Evolutionary conservation across 306 rosid genomes (phyloP).

Genomic region (Luffa acutangula): DNA sequence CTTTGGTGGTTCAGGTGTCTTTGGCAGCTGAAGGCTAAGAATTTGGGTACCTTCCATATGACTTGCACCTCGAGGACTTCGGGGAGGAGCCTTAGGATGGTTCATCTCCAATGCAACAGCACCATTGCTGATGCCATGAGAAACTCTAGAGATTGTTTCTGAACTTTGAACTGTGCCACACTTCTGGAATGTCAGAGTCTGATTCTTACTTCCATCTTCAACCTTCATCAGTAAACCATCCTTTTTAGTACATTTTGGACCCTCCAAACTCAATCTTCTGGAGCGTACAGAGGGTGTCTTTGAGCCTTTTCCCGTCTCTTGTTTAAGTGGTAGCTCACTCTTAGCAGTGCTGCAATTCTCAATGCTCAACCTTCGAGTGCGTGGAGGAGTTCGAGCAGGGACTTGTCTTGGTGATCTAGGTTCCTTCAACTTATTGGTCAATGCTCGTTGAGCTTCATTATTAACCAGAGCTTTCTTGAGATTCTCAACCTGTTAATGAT

Average conservation of each 20-base stretch:
- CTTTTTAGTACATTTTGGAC: conserved; percentile 48
- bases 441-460: conserved; percentile 36
- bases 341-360: conserved; percentile 47
- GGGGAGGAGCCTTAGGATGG: conserved; percentile 37
- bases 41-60: conserved; percentile 37
- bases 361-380: conserved; percentile 57
- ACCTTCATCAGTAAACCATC: conserved; percentile 27
- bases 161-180: background rate
- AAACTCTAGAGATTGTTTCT: background rate
- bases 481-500: conserved; percentile 45
- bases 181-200: conserved; percentile 9
- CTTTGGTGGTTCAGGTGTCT: conserved; percentile 46
- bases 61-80: conserved; percentile 37
- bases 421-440: conserved; percentile 29
- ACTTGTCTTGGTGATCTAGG: conserved; percentile 19
- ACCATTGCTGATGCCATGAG: background rate
- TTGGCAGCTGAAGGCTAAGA: conserved; percentile 36
- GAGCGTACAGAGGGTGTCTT: conserved; percentile 44
- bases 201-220: conserved; percentile 29
- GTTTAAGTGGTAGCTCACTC: conserved; percentile 30
- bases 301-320: conserved; percentile 20
- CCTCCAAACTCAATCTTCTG: conserved; percentile 78
- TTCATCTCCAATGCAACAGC: background rate
- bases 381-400: conserved; percentile 48
- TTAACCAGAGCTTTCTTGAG: conserved; percentile 64